These are phyloP conservation scores for Conringia planisiliqua DNA, from an alignment of 345 rosid genomes.

Conservation along the genomic window DNA sequence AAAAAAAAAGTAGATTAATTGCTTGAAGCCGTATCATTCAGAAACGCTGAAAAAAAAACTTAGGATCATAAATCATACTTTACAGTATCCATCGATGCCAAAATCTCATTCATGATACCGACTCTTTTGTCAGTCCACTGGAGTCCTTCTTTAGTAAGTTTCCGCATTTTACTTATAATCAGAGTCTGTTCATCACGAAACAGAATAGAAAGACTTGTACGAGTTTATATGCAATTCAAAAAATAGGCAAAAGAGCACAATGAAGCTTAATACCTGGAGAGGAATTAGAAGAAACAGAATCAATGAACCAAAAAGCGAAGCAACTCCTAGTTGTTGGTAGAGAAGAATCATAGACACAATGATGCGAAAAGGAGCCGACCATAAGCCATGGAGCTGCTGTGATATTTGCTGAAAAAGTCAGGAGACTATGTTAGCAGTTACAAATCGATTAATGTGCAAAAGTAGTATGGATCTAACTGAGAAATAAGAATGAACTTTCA, in stretches of 20 bases:
- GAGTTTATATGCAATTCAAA: neutral
- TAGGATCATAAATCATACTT: constrained; percentile 54
- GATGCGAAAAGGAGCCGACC: constrained; percentile 98
- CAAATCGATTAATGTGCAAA: neutral
- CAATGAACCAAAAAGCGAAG: constrained; percentile 81
- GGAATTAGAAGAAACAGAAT: constrained; percentile 81
- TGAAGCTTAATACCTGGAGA: constrained; percentile 51
- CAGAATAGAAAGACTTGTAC: constrained; percentile 4
- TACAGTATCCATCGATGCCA: constrained; percentile 93
- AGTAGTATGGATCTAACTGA: neutral
- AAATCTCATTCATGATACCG: constrained; percentile 82
- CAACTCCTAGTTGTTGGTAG: constrained; percentile 82
- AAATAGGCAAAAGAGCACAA: neutral
- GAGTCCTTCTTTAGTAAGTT: constrained; percentile 83
- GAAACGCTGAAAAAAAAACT: constrained; percentile 3
- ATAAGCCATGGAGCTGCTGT: constrained; percentile 78
- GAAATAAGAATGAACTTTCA: neutral
- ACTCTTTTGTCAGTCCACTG: constrained; percentile 95
- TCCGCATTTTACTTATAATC: constrained; percentile 83
- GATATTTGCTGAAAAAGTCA: constrained; percentile 59
- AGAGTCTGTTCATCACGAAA: constrained; percentile 51
- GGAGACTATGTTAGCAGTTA: constrained; percentile 5
- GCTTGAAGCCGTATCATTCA: neutral
- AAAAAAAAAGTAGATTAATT: neutral
- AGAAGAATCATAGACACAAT: constrained; percentile 76